Percentiles rank a stretch among this genome's conserved stretches.
phyloP scores from a whole-genome alignment of 257 asterid genomes.

The Solanum raphanifolium region DNA sequence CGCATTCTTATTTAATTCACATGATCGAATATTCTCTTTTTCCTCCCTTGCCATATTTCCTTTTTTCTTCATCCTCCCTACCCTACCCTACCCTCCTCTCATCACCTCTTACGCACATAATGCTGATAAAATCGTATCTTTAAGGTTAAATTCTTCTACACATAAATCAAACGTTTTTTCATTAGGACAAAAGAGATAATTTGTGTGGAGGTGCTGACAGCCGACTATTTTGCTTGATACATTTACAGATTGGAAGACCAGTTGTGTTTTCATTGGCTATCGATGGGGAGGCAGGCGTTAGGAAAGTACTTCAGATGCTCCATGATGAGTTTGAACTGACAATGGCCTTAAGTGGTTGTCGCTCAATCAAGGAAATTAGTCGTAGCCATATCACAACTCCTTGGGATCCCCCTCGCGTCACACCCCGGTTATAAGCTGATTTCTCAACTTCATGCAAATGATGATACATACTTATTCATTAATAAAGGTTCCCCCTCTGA shows the following conservation, averaged over 20 bases:
- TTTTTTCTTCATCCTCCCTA: neutral
- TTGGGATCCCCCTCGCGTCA: conserved; percentile 38
- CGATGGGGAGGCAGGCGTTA: conserved; percentile 68
- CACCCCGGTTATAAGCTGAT: conserved; percentile 31
- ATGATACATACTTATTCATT: neutral
- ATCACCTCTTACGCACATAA: neutral
- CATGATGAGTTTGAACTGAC: conserved; percentile 73
- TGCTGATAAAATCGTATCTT: neutral
- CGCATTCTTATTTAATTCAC: neutral
- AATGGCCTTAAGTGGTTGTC: conserved; percentile 81
- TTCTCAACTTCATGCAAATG: neutral
- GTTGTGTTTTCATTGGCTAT: conserved; percentile 55
- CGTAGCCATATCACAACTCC: conserved; percentile 45
- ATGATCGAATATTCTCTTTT: neutral
- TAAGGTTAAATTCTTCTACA: neutral
- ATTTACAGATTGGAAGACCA: conserved; percentile 62
- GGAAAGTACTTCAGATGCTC: conserved; percentile 64
- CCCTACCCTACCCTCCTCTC: neutral
- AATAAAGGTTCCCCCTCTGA: neutral
- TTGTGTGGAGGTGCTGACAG: neutral
- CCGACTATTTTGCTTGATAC: neutral
- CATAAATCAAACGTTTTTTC: neutral
- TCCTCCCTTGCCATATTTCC: neutral
- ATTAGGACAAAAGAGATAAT: neutral
- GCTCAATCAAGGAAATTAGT: conserved; percentile 53